Base-by-base conservation (phyloP, 2,329 filamentous ascomycete genomes). In the Monosporascus cannonballus region DNA sequence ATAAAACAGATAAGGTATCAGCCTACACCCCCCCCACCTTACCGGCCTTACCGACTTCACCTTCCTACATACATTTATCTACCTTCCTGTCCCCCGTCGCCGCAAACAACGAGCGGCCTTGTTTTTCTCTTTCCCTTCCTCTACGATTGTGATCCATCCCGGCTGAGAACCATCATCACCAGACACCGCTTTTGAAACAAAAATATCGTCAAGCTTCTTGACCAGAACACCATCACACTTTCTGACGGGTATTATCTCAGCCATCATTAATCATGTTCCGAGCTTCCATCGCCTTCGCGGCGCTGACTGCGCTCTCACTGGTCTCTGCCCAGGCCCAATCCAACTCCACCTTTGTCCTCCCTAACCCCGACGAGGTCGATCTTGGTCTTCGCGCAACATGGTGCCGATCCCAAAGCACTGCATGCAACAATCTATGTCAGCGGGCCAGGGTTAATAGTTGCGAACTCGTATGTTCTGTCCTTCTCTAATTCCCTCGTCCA, bases 341-440 rank as follows among this genome's bases (percentile, higher is more conserved):
- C 34, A 66, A 66, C 57, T 66, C 64, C 51, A 75, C 74, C 67
- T 79, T 74, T 63, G 75, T 68, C 50, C 73, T 81, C 56, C 22
- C 42, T 8, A 61, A 77, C 59, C 66, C 73, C 27, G 60, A 47
- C 56, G 47, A 52, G 4, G 67, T 79, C 27, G 47, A 65, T 2
- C 56, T 67, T 22, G 56, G 60, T 36, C 56, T n/a, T 44, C 41
- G 49, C 54, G 79, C 74, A 47, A 52, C 61, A 18, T 83, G 79
- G 79, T 83, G 80, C 66, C 64, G 62, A 50, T 77, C 71, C 42
- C 70, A 83, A 71, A 67, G 65, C 54, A 75, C 79, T 65, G 76
- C 73, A 39, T 83, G 80, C 69, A 55, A 56, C 47, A 67, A 67
- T 24, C 73, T 83, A 41, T 83, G 80, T 69, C 65, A 64, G 50